A percentile compares a stretch with the other conserved stretches of the same genome.
Conservation (phyloP, 352 stramenopile species). For the Pythium graminicola region DNA sequence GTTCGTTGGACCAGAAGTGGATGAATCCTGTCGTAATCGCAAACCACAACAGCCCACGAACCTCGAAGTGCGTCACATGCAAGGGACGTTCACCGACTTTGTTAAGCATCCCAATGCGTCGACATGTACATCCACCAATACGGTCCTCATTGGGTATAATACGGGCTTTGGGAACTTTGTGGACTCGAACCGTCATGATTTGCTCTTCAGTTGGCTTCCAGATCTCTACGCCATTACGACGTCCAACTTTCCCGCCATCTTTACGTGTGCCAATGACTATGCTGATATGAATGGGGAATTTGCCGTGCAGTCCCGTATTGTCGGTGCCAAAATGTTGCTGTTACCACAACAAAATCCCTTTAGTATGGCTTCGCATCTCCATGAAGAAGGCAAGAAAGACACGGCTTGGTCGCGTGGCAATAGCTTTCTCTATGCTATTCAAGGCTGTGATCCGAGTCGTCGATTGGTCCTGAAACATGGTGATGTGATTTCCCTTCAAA, state of each 20-base stretch:
- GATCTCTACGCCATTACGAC: slow-evolving; percentile 52
- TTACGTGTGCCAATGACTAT: slow-evolving; percentile 75
- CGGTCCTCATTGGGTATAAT: slow-evolving; percentile 63
- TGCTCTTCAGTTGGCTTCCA: slow-evolving; percentile 70
- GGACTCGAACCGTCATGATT: slow-evolving; percentile 35
- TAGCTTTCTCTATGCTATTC: slow-evolving; percentile 62
- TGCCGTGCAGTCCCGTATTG: slow-evolving; percentile 50
- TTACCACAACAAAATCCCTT: slow-evolving; percentile 69
- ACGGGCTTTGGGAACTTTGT: slow-evolving; percentile 78
- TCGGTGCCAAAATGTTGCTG: slow-evolving; percentile 55
- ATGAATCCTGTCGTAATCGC: not conserved
- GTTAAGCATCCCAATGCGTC: slow-evolving; percentile 25
- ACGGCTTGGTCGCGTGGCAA: slow-evolving; percentile 61
- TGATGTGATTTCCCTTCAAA: slow-evolving; percentile 31
- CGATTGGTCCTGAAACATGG: slow-evolving; percentile 18
- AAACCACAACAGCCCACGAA: slow-evolving; percentile 18
- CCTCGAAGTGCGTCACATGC: slow-evolving; percentile 31
- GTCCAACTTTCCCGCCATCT: slow-evolving; percentile 48
- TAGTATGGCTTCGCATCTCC: slow-evolving; percentile 59
- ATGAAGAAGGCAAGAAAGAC: slow-evolving; percentile 59
- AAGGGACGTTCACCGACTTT: slow-evolving; percentile 51
- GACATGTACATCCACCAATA: slow-evolving; percentile 33
- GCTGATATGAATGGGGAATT: slow-evolving; percentile 78
- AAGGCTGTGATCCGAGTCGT: slow-evolving; percentile 32
- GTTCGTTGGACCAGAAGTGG: slow-evolving; percentile 61